Base-by-base conservation (phyloP, 345 rosid genomes). In the Moricandia moricandioides region DNA sequence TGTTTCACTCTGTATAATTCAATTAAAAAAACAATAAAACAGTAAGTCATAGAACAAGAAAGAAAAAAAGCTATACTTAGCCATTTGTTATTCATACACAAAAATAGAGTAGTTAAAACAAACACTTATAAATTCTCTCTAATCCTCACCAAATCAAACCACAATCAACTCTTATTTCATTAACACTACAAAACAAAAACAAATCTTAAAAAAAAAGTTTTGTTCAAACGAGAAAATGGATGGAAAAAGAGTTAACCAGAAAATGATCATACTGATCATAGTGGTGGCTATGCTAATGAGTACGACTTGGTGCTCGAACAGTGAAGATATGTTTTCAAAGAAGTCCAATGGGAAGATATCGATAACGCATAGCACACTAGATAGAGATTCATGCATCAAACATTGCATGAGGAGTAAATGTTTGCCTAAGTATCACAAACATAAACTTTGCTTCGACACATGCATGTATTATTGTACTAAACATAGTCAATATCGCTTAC, bases 251-350 rank as follows among this genome's bases (percentile, higher is more conserved):
- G 43, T 40, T 6, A 27, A 56, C 16, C 14, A 10, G 14, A 56
- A 2, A 13, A 27, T 56, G 34, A 12, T 56, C 4, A 59, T 70
- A 7, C 7, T 40, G 40, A 40, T 70, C 14, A 7, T 58, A 39
- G 35, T 71, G 59, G 21, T 47, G 65, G 58, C 14, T 71, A 71
- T 49, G 51, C 43, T 62, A 39, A 56, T 69, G 39, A 69, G 0
- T 2, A 6, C 30, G 29, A 39, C 52, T 1, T 57, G 60, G 71
- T 67, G 60, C 12, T 58, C 4, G 3, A 58, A 58, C 9, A 8
- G 10, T 13, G 62, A 58, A 3, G 62, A 58, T 1, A 13, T 11
- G 1, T 12, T 16, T 57, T 27, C 62, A 11, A 57, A 57, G 3
- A 12, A 27, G 7, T 57, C 35, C 16, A 7, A 13, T 13, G 35